Evolutionary conservation across 352 stramenopile species (phyloP), one percentile per base, ranked within the genome.

Genomic region (Bremia lactucae): DNA sequence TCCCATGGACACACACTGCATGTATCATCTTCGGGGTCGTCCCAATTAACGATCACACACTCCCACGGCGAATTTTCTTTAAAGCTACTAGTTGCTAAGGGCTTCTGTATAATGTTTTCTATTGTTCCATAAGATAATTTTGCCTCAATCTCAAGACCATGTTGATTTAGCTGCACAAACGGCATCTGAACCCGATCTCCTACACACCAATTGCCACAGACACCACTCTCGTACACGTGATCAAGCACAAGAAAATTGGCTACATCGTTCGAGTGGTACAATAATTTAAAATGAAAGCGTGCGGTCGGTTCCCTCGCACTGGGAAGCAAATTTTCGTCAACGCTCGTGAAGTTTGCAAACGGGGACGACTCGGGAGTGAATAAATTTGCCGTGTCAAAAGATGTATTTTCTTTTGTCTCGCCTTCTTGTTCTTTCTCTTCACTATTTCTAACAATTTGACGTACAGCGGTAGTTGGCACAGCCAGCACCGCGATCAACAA

Each of bases 161-260:
- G 49, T 14, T 65, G 34, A 34, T 89, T 63, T 10, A 90, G 31
- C 31, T 81, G 62, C 19, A 88, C 68, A 44, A 74, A 82, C 7
- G 77, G 73, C 60, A 83, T 84, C 38, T 81, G 66, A 11, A 95
- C 65, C 4, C 72, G 65, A 40, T 93, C 74, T 8, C 75, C 75
- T 6, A 82, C 42, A n/a, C 57, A 46, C 76, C 79, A 91, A 7
- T 62, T 59, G 8, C 62, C 64, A n/a, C 63, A 71, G n/a, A 95
- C 70, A 11, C 80, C 80, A 33, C 55, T 80, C 29, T 90, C 78
- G 33, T 83, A 93, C 5, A 72, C 52, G 39, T 92, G 74, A 40
- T 90, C 72, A n/a, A 93, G 52, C 20, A 95, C 62, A 19, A 95
- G 36, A 35, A 93, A 95, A 35, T 92, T 90, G 3, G 80, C 70